Base-by-base conservation (phyloP, 768 basidiomycete species). In the Pluteus cervinus region DNA sequence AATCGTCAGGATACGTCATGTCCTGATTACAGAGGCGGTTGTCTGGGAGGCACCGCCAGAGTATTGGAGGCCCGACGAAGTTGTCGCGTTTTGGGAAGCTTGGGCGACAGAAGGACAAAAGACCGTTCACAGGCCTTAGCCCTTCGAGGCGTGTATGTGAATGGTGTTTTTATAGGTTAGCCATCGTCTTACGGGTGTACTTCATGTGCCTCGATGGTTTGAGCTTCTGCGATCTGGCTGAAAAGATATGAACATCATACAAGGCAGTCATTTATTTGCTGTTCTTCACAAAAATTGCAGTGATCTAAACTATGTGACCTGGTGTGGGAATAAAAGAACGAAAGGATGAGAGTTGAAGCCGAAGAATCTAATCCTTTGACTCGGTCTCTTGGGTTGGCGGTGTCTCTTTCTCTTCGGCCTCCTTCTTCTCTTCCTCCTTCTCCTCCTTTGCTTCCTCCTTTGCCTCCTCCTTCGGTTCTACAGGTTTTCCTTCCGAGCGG, bases 1-100 rank as follows among this genome's bases (percentile, higher is more conserved):
- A 36, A 26, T 20, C 15, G 22, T 18, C 23, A 91, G 84, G 73
- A 81, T 90, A 22, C 73, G 81, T 31, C 80, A 90, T 57, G 83
- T 91, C n/a, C 75, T 93, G 30, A 76, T 96, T 35, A 80, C 79
- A 15, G 78, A 76, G 38, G 73, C 69, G 9, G 80, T 81, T 4
- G 86, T 86, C 6, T 73, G 71, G 30, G 65, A 75, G 37, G 63
- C 66, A 11, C 60, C 73, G 5, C 78, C 88, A 1, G 62, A 76
- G 45, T 93, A 91, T 53, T 96, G 87, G 82, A 66, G 69, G 25
- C 73, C 74, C 44, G 76, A 76, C 2, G 76, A 86, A 39, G 76
- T 58, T 12, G 65, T 76, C 3, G 68, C 68, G 17, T 90, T 88
- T 51, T 87, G 83, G 78, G 73, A 79, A 36, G 77, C 81, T 14